Percentiles rank a stretch among this genome's conserved stretches.
phyloP scores from a whole-genome alignment of 1,139 yeast genomes.

The Suhomyces anneliseae region DNA sequence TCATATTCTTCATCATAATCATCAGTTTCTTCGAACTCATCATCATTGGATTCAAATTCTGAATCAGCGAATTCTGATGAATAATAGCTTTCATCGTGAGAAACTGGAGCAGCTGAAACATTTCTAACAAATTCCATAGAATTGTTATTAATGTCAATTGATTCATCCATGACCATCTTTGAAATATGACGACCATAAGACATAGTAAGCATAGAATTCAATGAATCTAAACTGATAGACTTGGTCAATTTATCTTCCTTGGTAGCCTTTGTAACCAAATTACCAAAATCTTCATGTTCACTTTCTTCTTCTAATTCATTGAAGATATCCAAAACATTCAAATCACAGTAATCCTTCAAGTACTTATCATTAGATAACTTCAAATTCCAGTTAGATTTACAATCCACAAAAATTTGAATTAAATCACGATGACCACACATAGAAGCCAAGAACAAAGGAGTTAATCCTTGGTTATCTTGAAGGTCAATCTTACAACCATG shows the following conservation, averaged over 20 bases:
- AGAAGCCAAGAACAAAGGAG: slow-evolving; percentile 86
- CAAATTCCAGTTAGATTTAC: slow-evolving; percentile 63
- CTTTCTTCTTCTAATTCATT: slow-evolving; percentile 24
- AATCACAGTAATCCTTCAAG: slow-evolving; percentile 57
- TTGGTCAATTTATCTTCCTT: slow-evolving; percentile 25
- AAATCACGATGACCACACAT: slow-evolving; percentile 68
- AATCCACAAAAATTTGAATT: slow-evolving; percentile 55
- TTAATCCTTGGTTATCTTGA: slow-evolving; percentile 75
- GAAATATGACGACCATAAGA: slow-evolving; percentile 44
- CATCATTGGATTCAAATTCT: slow-evolving; percentile 38
- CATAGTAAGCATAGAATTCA: slow-evolving; percentile 41
- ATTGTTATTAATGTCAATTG: slow-evolving; percentile 9
- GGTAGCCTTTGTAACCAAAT: slow-evolving; percentile 6
- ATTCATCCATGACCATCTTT: slow-evolving; percentile 37
- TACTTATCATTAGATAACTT: slow-evolving; percentile 59
- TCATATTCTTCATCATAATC: slow-evolving; percentile 22
- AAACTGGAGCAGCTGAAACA: slow-evolving; percentile 4
- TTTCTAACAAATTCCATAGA: slow-evolving; percentile 13
- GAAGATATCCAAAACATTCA: slow-evolving; percentile 62
- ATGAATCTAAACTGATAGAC: slow-evolving; percentile 38
- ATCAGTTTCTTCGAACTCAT: slow-evolving; percentile 24
- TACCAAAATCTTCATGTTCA: slow-evolving; percentile 17
- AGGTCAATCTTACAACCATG: slow-evolving; percentile 80
- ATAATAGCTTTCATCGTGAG: slow-evolving; percentile 22
- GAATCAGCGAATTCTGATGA: slow-evolving; percentile 46